Conservation (phyloP, 2,329 filamentous ascomycete genomes). For the Aspergillus eucalypticola region DNA sequence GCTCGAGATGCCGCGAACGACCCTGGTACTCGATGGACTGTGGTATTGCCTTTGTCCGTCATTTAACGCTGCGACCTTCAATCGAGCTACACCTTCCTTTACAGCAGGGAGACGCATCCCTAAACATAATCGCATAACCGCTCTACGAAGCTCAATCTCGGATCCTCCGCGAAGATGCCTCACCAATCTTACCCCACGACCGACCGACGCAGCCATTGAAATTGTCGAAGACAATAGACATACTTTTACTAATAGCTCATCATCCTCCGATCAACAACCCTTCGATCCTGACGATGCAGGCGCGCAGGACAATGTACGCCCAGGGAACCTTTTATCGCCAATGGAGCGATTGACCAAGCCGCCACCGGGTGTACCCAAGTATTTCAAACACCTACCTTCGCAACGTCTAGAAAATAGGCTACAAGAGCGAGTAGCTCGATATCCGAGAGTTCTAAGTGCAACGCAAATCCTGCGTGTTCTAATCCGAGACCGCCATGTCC, state of each 20-base stretch:
- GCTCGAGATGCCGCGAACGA: conserved; percentile 36
- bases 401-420: conserved; percentile 33
- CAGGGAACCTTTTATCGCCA: background rate
- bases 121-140: conserved; percentile 5
- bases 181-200: conserved; percentile 14
- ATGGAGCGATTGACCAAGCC: background rate
- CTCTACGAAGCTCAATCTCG: conserved; percentile 5
- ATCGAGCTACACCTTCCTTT: conserved; percentile 15
- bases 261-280: background rate
- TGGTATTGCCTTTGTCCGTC: conserved; percentile 46
- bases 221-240: background rate
- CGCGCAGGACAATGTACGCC: background rate
- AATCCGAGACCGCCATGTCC: conserved; percentile 38
- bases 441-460: conserved; percentile 28
- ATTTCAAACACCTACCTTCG: conserved; percentile 21
- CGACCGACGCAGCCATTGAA: background rate
- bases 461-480: conserved; percentile 40
- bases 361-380: conserved; percentile 19
- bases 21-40: conserved; percentile 39
- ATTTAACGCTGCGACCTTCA: conserved; percentile 27
- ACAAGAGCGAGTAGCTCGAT: conserved; percentile 25
- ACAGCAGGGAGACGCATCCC: conserved; percentile 14
- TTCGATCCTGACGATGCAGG: background rate
- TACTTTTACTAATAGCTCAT: background rate
- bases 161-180: conserved; percentile 23